These are phyloP conservation scores for Fusarium anthophilum DNA, from an alignment of 2,329 filamentous ascomycete genomes.

Conservation along the genomic window DNA sequence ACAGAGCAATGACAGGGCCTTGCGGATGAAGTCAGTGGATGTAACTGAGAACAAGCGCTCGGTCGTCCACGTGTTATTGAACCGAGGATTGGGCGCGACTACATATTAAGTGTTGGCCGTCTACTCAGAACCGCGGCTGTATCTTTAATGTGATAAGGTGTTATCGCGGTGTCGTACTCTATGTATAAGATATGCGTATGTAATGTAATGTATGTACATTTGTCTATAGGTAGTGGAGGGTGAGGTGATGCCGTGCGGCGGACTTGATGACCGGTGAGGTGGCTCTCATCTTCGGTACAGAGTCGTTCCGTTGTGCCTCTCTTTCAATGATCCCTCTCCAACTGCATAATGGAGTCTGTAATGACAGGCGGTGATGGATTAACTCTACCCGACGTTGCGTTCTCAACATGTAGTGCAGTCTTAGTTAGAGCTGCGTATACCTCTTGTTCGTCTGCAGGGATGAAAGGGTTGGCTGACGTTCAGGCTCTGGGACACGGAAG, in stretches of 20 bases:
- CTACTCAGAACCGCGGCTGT: slow-evolving; percentile 24
- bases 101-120: slow-evolving; percentile 30
- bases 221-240: slow-evolving; percentile 4
- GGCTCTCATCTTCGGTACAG: slow-evolving; percentile 5
- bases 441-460: slow-evolving; percentile 19
- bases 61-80: slow-evolving; percentile 44
- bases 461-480: slow-evolving; percentile 26
- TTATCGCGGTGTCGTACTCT: slow-evolving; percentile 14
- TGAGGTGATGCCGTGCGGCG: slow-evolving; percentile 14
- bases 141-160: slow-evolving; percentile 13
- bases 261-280: slow-evolving; percentile 13
- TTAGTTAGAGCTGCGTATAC: slow-evolving; percentile 17
- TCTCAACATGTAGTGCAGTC: slow-evolving; percentile 13
- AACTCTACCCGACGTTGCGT: slow-evolving; percentile 14
- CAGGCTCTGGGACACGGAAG: slow-evolving; percentile 10
- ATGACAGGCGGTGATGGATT: slow-evolving; percentile 23
- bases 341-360: not conserved
- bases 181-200: slow-evolving; percentile 8
- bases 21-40: not conserved
- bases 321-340: not conserved
- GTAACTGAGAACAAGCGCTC: slow-evolving; percentile 33
- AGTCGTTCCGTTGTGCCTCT: not conserved
- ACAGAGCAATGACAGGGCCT: slow-evolving; percentile 9
- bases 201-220: not conserved
- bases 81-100: slow-evolving; percentile 41